phyloP scores from a whole-genome alignment of 1,284 basidiomycete genomes.

The Marasmius tenuissimus region DNA sequence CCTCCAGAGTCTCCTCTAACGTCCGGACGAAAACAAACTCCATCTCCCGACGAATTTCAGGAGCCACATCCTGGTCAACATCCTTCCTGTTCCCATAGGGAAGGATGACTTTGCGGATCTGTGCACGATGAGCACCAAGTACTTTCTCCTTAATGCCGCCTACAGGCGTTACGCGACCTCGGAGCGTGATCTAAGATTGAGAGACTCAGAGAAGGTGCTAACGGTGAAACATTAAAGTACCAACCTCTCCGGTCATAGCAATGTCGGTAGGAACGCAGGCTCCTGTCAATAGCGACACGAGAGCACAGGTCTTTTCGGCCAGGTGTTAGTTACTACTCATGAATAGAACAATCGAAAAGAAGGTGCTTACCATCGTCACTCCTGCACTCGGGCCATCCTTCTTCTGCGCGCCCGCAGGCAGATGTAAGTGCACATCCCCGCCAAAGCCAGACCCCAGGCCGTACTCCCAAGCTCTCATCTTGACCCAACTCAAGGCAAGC shows the following conservation, averaged over 20 bases:
- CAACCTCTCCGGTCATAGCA: conserved; percentile 84
- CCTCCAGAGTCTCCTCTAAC: conserved; percentile 77
- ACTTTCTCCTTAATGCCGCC: conserved; percentile 85
- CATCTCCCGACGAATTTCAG: conserved; percentile 69
- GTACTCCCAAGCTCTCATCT: conserved; percentile 67
- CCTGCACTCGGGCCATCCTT: conserved; percentile 93
- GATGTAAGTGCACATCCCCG: conserved; percentile 86
- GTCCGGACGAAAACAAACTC: conserved; percentile 80
- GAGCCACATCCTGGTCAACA: conserved; percentile 80
- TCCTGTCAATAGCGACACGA: conserved; percentile 81
- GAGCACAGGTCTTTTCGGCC: conserved; percentile 66
- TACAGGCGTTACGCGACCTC: conserved; percentile 78
- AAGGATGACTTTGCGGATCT: conserved; percentile 78
- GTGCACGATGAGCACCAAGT: conserved; percentile 82
- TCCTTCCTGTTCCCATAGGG: conserved; percentile 85
- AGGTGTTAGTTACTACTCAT: conserved; percentile 1
- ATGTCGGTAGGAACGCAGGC: conserved; percentile 67
- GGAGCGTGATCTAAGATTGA: conserved; percentile 62
- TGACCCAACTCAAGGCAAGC: conserved; percentile 85
- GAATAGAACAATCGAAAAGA: not conserved
- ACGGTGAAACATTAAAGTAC: conserved; percentile 9
- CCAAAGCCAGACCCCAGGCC: conserved; percentile 74
- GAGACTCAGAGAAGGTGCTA: too few species aligned
- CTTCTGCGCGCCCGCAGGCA: conserved; percentile 85
- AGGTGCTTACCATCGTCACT: conserved; percentile 70